Percentiles rank a stretch among this genome's conserved stretches.
phyloP scores from a whole-genome alignment of 257 asterid species.

The Rhazya stricta region DNA sequence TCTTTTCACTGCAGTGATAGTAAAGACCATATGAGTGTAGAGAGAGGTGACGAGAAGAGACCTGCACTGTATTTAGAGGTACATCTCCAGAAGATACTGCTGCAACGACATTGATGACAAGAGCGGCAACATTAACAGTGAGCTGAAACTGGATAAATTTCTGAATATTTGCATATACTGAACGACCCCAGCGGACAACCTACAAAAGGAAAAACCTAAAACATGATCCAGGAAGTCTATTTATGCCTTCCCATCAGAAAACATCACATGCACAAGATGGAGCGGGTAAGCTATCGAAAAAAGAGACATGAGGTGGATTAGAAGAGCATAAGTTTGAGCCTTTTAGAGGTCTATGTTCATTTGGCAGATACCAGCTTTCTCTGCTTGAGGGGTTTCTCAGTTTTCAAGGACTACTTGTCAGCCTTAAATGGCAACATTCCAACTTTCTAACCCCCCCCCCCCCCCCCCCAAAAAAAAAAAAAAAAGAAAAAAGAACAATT shows the following conservation, averaged over 20 bases:
- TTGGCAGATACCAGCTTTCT: neutral
- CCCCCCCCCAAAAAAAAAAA: too few relatives aligned
- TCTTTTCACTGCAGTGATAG: neutral
- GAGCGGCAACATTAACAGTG: slow-evolving; percentile 96
- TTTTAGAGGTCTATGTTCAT: neutral
- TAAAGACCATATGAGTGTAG: neutral
- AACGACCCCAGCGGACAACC: slow-evolving; percentile 99
- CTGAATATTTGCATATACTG: slow-evolving; percentile 94
- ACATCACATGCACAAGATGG: neutral
- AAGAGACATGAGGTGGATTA: neutral
- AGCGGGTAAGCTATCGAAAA: neutral
- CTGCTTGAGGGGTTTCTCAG: neutral
- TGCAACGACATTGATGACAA: slow-evolving; percentile 74
- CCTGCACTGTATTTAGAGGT: slow-evolving; percentile 94
- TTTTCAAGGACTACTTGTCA: neutral
- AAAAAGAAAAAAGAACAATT: too few relatives aligned
- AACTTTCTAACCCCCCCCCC: neutral
- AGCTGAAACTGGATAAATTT: slow-evolving; percentile 98
- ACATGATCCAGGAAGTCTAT: slow-evolving; percentile 3
- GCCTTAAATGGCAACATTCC: too few relatives aligned
- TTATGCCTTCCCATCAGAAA: neutral
- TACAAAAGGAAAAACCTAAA: slow-evolving; percentile 25
- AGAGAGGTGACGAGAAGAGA: slow-evolving; percentile 17
- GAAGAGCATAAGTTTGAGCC: neutral
- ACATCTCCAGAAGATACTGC: slow-evolving; percentile 86